Conservation (phyloP, 768 basidiomycete species). For the Mycena polygramma region DNA sequence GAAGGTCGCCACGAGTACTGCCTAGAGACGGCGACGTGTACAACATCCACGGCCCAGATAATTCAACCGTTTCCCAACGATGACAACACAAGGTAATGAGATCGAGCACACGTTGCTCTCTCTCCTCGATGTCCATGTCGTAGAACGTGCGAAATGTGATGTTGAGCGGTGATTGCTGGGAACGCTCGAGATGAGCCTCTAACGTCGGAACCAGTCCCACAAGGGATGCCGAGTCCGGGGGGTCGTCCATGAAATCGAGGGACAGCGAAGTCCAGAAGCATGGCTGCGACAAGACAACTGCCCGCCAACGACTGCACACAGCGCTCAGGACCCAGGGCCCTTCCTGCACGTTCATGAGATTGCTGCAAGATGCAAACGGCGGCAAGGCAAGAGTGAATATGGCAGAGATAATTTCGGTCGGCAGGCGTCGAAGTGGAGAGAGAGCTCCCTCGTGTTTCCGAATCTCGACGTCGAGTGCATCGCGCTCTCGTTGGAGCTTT, state of each 20-base stretch:
- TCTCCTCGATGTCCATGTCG: too few relatives aligned
- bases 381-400: conserved; percentile 1
- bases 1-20: too few relatives aligned
- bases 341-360: not conserved
- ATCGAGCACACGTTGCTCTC: not conserved
- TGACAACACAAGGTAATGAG: too few relatives aligned
- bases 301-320: conserved; percentile 19
- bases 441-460: not conserved
- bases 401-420: conserved; percentile 13
- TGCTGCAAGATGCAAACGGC: not conserved
- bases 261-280: conserved; percentile 12
- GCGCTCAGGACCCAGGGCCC: conserved; percentile 20
- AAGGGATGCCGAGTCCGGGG: too few relatives aligned
- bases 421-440: conserved; percentile 24
- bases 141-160: too few relatives aligned
- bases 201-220: too few relatives aligned
- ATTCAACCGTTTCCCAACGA: too few relatives aligned
- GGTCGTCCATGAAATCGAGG: too few relatives aligned
- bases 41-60: too few relatives aligned
- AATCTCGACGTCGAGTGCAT: not conserved
- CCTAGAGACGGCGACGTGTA: too few relatives aligned
- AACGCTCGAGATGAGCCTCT: too few relatives aligned
- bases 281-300: not conserved
- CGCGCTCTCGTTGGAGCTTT: not conserved
- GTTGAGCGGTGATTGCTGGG: too few relatives aligned